Base-by-base conservation (phyloP, 345 rosid genomes). In the Boechera divaricarpa region DNA sequence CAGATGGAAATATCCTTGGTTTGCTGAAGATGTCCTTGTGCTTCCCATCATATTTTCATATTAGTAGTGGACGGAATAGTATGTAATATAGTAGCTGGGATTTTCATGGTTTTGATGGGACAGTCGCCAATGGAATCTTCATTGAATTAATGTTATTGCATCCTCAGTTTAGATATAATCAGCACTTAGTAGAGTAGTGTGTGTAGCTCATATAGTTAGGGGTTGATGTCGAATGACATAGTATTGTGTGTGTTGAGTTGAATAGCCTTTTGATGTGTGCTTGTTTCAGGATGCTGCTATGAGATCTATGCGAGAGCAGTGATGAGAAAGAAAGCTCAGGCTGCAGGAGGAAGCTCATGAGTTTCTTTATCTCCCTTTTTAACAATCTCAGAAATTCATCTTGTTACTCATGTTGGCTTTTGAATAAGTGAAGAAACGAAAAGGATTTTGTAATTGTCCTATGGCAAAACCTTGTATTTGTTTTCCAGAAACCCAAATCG, bases 201-300 rank as follows among this genome's bases (percentile, higher is more conserved):
- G 7, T 13, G 48, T 44, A 11, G 47, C 15, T 12, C n/a, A 39
- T 29, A 41, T 5, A 51, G 15, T 51, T 12, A 11, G 33, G 21
- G 44, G n/a, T 42, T 42, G 47, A 42, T 57, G 5, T 49, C 3
- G 33, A 21, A 38, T 56, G 36, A 16, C 0, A 26, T 51, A 58
- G 10, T 53, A 38, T 12, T 56, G 5, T 45, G 59, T 45, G 24
- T 58, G 16, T 61, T 58, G 9, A 69, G 39, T 32, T 21, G 57
- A 52, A 39, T 68, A 21, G 10, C 56, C 11, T 69, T 60, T 0
- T 54, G 10, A 55, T 45, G 16, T 70, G 55, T 64, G 26, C 15
- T 49, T 79, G 52, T 75, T 79, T 73, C 89, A 96, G 98, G 98
- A 21, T 96, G 97, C 82, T 87, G 97, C 91, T 93, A 91, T 73